phyloP scores from a whole-genome alignment of 805 yeast species.

The Schizosaccharomyces octosporus region DNA sequence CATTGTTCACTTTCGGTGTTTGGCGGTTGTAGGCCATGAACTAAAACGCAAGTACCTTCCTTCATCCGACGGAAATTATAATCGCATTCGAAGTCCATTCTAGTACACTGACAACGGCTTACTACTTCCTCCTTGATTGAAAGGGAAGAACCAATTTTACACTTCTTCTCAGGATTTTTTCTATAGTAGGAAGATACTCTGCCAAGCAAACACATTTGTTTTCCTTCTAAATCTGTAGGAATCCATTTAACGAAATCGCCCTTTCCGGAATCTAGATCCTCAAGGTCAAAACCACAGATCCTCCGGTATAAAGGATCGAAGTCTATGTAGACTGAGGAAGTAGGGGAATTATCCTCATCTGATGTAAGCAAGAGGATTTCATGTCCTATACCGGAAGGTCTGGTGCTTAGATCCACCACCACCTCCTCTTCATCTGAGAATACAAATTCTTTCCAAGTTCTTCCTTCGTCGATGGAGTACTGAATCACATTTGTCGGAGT shows the following conservation, averaged over 20 bases:
- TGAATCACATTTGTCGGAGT: conserved; percentile 32
- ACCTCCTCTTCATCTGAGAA: conserved; percentile 29
- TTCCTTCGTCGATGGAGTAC: conserved; percentile 62
- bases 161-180: conserved; percentile 33
- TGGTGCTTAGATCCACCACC: conserved; percentile 59
- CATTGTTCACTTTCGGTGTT: conserved; percentile 37
- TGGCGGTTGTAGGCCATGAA: conserved; percentile 45
- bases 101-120: conserved; percentile 57
- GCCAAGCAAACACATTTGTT: conserved; percentile 40
- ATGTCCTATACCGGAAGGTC: conserved; percentile 73
- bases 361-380: conserved; percentile 43
- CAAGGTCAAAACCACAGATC: conserved; percentile 29
- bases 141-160: conserved; percentile 37
- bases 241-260: conserved; percentile 43
- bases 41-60: conserved; percentile 70
- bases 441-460: conserved; percentile 40
- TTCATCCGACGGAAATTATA: conserved; percentile 43
- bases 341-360: conserved; percentile 6
- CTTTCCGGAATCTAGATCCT: conserved; percentile 15
- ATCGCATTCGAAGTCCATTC: conserved; percentile 85
- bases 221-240: conserved; percentile 22
- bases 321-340: conserved; percentile 30
- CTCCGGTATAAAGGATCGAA: conserved; percentile 27
- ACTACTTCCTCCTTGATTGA: conserved; percentile 30
- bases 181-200: conserved; percentile 37